Percentiles rank a stretch among this genome's conserved stretches.
phyloP scores from a whole-genome alignment of 75 land plant genomes.

The Pinus albicaulis region DNA sequence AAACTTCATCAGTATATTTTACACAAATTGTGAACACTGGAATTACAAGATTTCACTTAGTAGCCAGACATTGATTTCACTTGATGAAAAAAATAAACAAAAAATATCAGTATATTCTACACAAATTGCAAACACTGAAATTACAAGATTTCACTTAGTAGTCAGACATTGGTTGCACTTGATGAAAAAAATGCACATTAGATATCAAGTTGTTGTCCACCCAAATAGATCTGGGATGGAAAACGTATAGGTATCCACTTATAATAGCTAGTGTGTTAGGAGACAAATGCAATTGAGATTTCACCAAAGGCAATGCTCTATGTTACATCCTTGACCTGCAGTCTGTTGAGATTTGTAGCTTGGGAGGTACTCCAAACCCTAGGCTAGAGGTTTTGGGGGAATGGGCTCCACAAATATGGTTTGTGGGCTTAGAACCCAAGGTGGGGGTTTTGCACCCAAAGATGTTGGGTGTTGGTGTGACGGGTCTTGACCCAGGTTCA shows the following conservation, averaged over 20 bases:
- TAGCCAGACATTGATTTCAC: neutral
- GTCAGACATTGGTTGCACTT: neutral
- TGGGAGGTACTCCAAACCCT: too few species aligned
- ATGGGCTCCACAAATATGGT: too few species aligned
- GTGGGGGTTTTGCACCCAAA: too few species aligned
- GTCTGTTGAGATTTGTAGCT: too few species aligned
- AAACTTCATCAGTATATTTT: neutral
- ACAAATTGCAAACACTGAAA: neutral
- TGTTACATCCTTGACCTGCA: too few species aligned
- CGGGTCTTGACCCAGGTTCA: too few species aligned
- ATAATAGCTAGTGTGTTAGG: neutral
- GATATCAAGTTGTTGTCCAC: neutral
- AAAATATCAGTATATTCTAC: neutral
- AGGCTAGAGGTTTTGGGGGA: too few species aligned
- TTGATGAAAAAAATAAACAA: neutral
- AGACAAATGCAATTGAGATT: neutral
- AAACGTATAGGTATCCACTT: neutral
- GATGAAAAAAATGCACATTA: neutral
- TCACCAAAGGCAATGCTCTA: neutral
- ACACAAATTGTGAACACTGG: neutral
- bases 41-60: neutral
- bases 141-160: neutral
- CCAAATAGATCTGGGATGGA: neutral
- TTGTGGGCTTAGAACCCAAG: too few species aligned
- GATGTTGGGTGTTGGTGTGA: too few species aligned